phyloP scores from a whole-genome alignment of 2,329 filamentous ascomycete genomes.

The Fusarium dimerum region DNA sequence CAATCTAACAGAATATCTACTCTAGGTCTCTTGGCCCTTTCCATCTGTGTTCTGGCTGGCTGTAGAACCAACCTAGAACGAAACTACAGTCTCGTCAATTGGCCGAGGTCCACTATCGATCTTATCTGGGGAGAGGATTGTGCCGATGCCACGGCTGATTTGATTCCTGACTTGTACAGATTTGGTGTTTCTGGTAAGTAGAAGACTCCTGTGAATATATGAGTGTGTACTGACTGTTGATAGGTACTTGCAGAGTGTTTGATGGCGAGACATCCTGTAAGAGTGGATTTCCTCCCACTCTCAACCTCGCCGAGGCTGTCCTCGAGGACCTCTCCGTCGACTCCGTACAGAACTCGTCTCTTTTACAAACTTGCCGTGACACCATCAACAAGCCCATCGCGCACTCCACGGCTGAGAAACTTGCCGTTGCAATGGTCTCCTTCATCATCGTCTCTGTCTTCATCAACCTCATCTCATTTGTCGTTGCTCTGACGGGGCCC shows the following conservation, averaged over 20 bases:
- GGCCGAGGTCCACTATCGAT: conserved; percentile 15
- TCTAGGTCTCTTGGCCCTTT: conserved; percentile 16
- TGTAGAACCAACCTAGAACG: conserved; percentile 14
- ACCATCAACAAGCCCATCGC: conserved; percentile 11
- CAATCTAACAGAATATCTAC: not conserved
- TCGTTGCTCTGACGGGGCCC: conserved; percentile 1
- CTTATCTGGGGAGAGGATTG: conserved; percentile 19
- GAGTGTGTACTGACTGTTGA: not conserved
- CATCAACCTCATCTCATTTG: conserved; percentile 12
- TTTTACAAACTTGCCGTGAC: conserved; percentile 7
- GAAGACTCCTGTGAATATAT: fast-evolving
- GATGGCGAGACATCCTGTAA: conserved; percentile 10
- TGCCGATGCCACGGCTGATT: conserved; percentile 3
- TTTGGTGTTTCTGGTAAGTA: conserved; percentile 16
- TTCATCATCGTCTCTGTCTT: conserved; percentile 19
- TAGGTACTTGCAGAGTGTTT: conserved; percentile 14
- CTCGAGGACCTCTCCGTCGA: conserved; percentile 12
- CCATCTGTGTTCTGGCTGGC: conserved; percentile 18
- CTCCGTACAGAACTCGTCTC: not conserved
- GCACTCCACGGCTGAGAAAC: conserved; percentile 6
- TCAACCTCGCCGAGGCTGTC: conserved; percentile 18
- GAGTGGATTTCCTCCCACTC: conserved; percentile 12
- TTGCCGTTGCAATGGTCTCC: conserved; percentile 9
- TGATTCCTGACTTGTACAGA: conserved; percentile 17
- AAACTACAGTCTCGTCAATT: conserved; percentile 20